phyloP scores from a whole-genome alignment of 192 early-diverging fungal genomes.

The Entophlyctis luteolus region DNA sequence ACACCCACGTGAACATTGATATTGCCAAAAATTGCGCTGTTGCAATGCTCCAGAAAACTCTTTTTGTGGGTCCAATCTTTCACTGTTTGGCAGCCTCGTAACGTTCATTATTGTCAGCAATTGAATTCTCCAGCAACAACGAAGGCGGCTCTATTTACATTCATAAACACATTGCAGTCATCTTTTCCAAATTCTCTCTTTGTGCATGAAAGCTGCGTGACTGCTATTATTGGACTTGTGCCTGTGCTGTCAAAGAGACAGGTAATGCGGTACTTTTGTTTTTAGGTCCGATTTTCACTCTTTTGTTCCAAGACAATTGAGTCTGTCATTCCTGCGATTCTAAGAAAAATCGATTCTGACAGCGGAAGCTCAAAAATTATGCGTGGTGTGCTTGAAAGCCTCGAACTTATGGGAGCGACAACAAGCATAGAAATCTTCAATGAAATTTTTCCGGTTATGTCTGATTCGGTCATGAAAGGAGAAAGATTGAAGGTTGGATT shows the following conservation, averaged over 20 bases:
- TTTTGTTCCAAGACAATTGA: slow-evolving; percentile 20
- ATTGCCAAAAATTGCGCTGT: slow-evolving; percentile 7
- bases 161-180: slow-evolving; percentile 6
- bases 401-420: slow-evolving; percentile 43
- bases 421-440: slow-evolving; percentile 37
- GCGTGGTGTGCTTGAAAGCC: slow-evolving; percentile 38
- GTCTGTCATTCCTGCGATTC: slow-evolving; percentile 42
- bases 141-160: slow-evolving; percentile 21
- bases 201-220: slow-evolving; percentile 14
- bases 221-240: slow-evolving; percentile 21
- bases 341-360: slow-evolving; percentile 24
- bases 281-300: neutral
- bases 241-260: slow-evolving; percentile 25
- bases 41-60: slow-evolving; percentile 1
- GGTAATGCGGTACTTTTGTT: neutral
- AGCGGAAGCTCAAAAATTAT: slow-evolving; percentile 4
- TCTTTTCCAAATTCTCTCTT: neutral
- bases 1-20: slow-evolving; percentile 9
- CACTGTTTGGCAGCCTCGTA: neutral
- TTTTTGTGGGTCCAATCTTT: neutral
- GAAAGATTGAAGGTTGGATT: slow-evolving; percentile 10
- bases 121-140: neutral
- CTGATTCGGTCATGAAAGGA: slow-evolving; percentile 9
- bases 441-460: slow-evolving; percentile 24
- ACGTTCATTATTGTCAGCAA: neutral